Evolutionary conservation across 495 filamentous ascomycete genomes (phyloP).

Genomic region (Melanomma pulvis-pyrius): DNA sequence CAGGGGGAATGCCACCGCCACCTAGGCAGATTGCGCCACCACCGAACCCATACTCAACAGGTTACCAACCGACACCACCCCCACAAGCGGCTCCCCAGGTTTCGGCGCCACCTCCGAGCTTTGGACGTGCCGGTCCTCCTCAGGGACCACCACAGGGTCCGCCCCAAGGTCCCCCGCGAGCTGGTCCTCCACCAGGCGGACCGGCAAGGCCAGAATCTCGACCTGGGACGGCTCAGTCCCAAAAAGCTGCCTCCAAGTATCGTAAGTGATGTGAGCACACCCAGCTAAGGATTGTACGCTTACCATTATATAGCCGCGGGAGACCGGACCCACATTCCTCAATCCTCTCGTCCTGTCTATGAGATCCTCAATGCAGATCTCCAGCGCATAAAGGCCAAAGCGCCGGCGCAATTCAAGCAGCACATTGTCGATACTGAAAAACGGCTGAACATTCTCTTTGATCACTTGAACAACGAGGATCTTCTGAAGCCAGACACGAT

Average conservation of each 20-base stretch:
- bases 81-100: constrained; percentile 20
- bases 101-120: constrained; percentile 35
- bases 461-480: constrained; percentile 94
- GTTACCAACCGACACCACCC: constrained; percentile 18
- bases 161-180: constrained; percentile 49
- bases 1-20: constrained; percentile 34
- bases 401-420: constrained; percentile 76
- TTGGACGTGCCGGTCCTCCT: constrained; percentile 47
- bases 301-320: constrained; percentile 58
- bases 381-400: constrained; percentile 80
- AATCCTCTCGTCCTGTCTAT: constrained; percentile 71
- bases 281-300: not conserved
- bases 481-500: constrained; percentile 82
- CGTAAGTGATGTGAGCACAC: constrained; percentile 56
- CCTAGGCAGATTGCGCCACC: constrained; percentile 43
- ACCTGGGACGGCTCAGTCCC: constrained; percentile 57
- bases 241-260: constrained; percentile 57
- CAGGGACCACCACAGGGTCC: constrained; percentile 49
- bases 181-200: constrained; percentile 54
- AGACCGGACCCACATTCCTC: constrained; percentile 87
- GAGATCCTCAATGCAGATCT: constrained; percentile 83
- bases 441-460: constrained; percentile 85
- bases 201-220: constrained; percentile 52
- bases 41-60: constrained; percentile 43
- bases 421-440: constrained; percentile 94